Conservation (phyloP, 176 grass and related monocot genomes). For the Puccinellia tenuiflora region DNA sequence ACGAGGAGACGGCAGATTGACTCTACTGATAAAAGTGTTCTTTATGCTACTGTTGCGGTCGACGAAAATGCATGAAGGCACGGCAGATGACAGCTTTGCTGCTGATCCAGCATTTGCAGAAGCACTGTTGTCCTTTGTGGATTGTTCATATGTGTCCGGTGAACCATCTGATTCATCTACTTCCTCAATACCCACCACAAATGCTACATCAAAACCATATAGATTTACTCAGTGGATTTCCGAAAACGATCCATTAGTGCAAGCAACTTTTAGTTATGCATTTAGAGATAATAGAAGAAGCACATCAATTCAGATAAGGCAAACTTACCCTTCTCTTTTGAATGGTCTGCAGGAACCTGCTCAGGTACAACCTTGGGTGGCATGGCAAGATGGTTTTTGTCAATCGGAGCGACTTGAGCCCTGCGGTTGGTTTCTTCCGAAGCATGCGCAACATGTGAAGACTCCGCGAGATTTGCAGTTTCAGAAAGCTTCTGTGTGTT, state of each 20-base stretch:
- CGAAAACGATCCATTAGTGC: neutral
- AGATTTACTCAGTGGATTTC: neutral
- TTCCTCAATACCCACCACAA: slow-evolving; percentile 41
- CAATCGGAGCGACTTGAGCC: neutral
- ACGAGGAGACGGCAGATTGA: slow-evolving; percentile 50
- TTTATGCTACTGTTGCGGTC: slow-evolving; percentile 29
- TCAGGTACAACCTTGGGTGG: neutral
- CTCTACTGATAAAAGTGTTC: slow-evolving; percentile 24
- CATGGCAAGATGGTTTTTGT: slow-evolving; percentile 3
- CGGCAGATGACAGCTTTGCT: slow-evolving; percentile 5
- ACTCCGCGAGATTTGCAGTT: neutral
- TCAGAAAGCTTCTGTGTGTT: neutral
- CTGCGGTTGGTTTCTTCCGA: neutral
- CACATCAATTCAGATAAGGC: neutral
- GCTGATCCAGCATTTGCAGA: neutral
- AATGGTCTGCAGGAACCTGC: slow-evolving; percentile 20
- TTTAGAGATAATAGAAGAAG: neutral
- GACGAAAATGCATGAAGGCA: neutral
- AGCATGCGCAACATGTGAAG: neutral
- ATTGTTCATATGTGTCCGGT: slow-evolving; percentile 23
- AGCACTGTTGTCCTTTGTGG: slow-evolving; percentile 14
- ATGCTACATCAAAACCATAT: slow-evolving; percentile 21
- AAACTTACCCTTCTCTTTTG: slow-evolving; percentile 34
- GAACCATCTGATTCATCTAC: slow-evolving; percentile 24
- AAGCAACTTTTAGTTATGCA: neutral